Evolutionary conservation across 139 green algal genomes (phyloP).

Genomic region (Chlamydomonas sp.): DNA sequence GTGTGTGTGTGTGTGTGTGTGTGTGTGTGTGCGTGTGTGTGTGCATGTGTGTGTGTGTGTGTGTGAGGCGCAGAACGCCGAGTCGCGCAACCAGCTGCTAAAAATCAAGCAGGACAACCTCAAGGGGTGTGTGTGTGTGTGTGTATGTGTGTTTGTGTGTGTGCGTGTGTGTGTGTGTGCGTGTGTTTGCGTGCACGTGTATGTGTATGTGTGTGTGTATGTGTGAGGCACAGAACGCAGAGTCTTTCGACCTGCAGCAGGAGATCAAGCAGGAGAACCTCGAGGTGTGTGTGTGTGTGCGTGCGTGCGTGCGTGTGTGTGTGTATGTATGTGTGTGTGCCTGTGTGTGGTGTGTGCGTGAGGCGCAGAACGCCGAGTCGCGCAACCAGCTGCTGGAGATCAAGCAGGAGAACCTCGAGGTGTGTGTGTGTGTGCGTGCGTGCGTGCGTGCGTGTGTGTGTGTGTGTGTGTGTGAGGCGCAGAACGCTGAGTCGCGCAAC

Average conservation of each 20-base stretch:
- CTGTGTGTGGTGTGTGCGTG: too few species aligned
- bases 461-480: conserved; percentile 21
- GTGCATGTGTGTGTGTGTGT: conserved; percentile 18
- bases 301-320: background rate
- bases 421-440: background rate
- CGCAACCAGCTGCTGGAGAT: too few species aligned
- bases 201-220: background rate
- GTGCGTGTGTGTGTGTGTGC: too few species aligned
- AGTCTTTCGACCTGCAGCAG: conserved; percentile 37
- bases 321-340: too few species aligned
- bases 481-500: conserved; percentile 40
- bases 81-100: too few species aligned
- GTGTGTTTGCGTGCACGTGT: background rate
- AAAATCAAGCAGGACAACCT: too few species aligned
- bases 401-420: too few species aligned
- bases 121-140: background rate
- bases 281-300: conserved; percentile 29
- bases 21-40: background rate
- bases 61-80: too few species aligned
- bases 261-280: conserved; percentile 49
- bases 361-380: too few species aligned
- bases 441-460: background rate
- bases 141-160: too few species aligned
- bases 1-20: conserved; percentile 14
- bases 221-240: conserved; percentile 37